Conservation (phyloP, 2,329 filamentous ascomycete species). For the Fusarium subglutinans region DNA sequence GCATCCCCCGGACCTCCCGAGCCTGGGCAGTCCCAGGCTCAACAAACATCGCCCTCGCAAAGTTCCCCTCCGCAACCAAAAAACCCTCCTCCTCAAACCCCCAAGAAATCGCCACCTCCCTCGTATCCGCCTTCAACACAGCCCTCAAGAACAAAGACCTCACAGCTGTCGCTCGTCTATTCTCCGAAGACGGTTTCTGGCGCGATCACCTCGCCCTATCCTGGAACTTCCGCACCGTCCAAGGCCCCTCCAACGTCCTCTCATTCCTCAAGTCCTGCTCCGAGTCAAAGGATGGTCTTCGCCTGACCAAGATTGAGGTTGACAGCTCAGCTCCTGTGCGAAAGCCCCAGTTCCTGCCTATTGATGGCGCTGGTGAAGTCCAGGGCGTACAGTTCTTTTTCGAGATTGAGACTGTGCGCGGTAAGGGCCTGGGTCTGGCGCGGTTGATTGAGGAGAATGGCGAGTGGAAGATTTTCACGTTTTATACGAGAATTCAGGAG, state of each 20-base stretch:
- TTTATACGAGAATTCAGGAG: constrained; percentile 68
- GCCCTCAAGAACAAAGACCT: constrained; percentile 50
- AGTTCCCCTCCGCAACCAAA: constrained; percentile 50
- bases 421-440: constrained; percentile 65
- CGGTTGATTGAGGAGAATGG: constrained; percentile 58
- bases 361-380: constrained; percentile 61
- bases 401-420: constrained; percentile 61
- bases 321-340: constrained; percentile 56
- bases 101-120: constrained; percentile 48
- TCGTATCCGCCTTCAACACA: constrained; percentile 54
- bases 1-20: constrained; percentile 38
- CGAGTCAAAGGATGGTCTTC: constrained; percentile 49
- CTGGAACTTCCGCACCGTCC: constrained; percentile 64
- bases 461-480: constrained; percentile 69
- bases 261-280: constrained; percentile 49
- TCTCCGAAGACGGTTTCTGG: constrained; percentile 60
- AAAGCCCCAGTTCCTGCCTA: constrained; percentile 53
- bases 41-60: constrained; percentile 60
- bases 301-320: constrained; percentile 55
- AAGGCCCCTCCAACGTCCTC: constrained; percentile 53
- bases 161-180: constrained; percentile 41
- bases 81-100: constrained; percentile 46
- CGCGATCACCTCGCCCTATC: constrained; percentile 66
- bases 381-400: constrained; percentile 67
- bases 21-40: constrained; percentile 58